These are phyloP conservation scores for Musa troglodytarum DNA, from an alignment of 176 grass and related monocot genomes.

Conservation along the genomic window DNA sequence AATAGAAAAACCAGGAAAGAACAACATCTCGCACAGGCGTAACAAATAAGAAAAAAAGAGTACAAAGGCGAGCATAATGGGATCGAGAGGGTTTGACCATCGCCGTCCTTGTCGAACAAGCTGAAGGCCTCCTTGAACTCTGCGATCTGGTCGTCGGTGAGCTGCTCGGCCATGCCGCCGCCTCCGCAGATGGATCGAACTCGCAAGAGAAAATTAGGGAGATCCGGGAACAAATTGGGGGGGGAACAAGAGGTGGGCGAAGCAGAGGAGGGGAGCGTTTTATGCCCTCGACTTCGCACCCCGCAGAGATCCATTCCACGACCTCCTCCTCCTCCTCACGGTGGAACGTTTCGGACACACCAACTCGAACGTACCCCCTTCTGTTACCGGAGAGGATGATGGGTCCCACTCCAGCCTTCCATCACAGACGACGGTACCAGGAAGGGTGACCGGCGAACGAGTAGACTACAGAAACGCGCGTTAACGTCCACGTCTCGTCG, in stretches of 20 bases:
- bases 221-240: not conserved
- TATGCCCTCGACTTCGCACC: not conserved
- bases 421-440: not conserved
- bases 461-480: too few species aligned
- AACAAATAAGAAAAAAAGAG: not conserved
- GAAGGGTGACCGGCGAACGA: not conserved
- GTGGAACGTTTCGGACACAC: too few species aligned
- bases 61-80: not conserved
- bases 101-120: constrained; percentile 10
- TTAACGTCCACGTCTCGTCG: too few species aligned
- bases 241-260: too few species aligned
- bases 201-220: not conserved
- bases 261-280: not conserved
- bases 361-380: not conserved
- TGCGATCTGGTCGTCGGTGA: constrained; percentile 1
- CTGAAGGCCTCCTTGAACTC: constrained; percentile 10
- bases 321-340: too few species aligned
- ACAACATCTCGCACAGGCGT: too few species aligned
- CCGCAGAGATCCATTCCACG: not conserved
- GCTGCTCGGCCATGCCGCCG: constrained; percentile 1
- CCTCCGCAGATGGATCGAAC: not conserved
- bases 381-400: rapidly evolving
- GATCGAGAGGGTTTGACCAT: not conserved
- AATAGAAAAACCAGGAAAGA: too few species aligned
- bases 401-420: not conserved